These are phyloP conservation scores for Lupinus albus DNA, from an alignment of 306 rosid genomes.

Conservation along the genomic window DNA sequence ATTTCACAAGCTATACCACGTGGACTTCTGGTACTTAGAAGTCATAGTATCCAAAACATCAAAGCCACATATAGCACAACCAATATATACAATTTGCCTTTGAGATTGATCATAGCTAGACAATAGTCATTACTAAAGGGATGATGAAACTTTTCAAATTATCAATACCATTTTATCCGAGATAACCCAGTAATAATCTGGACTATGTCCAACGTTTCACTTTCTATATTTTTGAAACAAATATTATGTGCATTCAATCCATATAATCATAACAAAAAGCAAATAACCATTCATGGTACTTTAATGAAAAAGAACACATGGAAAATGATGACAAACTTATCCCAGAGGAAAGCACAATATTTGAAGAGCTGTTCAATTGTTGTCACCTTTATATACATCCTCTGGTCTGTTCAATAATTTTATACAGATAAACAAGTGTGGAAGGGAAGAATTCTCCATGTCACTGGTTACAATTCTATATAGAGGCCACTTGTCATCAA, in stretches of 20 bases:
- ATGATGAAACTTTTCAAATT: too few relatives aligned
- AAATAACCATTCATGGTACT: neutral
- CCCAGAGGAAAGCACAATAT: constrained; percentile 25
- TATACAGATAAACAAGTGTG: constrained; percentile 38
- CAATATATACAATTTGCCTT: too few relatives aligned
- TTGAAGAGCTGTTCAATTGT: constrained; percentile 37
- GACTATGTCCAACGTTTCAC: neutral
- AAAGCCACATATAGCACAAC: too few relatives aligned
- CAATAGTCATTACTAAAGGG: neutral
- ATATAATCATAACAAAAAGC: neutral
- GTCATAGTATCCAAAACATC: too few relatives aligned
- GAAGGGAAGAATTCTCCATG: constrained; percentile 43
- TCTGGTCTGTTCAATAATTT: constrained; percentile 46
- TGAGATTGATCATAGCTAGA: neutral
- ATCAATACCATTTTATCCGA: neutral
- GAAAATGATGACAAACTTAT: constrained; percentile 26
- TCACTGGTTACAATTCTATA: constrained; percentile 53
- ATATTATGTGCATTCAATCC: neutral
- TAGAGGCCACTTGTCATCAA: constrained; percentile 38
- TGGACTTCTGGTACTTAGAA: too few relatives aligned
- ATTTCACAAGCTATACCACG: too few relatives aligned
- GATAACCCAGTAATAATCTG: neutral
- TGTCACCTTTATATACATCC: constrained; percentile 56
- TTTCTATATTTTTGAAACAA: neutral
- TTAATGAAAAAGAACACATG: neutral